phyloP scores from a whole-genome alignment of 345 rosid species.

The Chamaenerion angustifolium region DNA sequence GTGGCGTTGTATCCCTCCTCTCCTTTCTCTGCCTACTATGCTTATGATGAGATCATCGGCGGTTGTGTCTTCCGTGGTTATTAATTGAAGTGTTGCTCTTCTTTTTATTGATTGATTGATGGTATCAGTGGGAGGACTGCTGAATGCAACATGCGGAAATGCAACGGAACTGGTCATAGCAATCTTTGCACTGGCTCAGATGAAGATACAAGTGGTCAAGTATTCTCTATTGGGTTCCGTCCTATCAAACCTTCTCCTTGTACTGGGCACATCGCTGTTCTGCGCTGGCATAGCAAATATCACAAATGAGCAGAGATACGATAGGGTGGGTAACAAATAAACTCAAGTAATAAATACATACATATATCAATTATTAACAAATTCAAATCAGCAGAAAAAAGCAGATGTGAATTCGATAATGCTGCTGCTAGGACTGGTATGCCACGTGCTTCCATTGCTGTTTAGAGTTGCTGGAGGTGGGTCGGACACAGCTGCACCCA shows the following conservation, averaged over 20 bases:
- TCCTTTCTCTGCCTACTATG: too few relatives aligned
- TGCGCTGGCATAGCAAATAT: slow-evolving; percentile 84
- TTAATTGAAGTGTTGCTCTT: too few relatives aligned
- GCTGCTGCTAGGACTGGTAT: slow-evolving; percentile 57
- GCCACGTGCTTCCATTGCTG: slow-evolving; percentile 61
- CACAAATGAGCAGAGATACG: slow-evolving; percentile 55
- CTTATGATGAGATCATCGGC: too few relatives aligned
- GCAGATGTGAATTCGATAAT: slow-evolving; percentile 69
- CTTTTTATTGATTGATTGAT: slow-evolving; percentile 8
- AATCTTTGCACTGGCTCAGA: slow-evolving; percentile 44
- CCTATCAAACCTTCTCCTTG: slow-evolving; percentile 81
- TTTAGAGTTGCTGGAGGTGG: slow-evolving; percentile 22
- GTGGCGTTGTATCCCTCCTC: too few relatives aligned
- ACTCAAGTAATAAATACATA: too few relatives aligned
- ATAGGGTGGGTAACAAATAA: too few relatives aligned
- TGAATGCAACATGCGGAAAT: slow-evolving; percentile 94
- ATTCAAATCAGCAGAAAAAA: slow-evolving; percentile 50
- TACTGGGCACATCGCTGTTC: slow-evolving; percentile 79
- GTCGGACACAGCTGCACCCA: slow-evolving; percentile 23
- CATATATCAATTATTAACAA: too few relatives aligned
- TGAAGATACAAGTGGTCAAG: slow-evolving; percentile 63
- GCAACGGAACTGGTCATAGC: slow-evolving; percentile 88
- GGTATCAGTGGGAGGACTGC: slow-evolving; percentile 89
- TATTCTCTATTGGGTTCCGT: slow-evolving; percentile 80
- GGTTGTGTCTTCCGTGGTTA: too few relatives aligned